A percentile compares a stretch with the other conserved stretches of the same genome.
Evolutionary conservation across 148 eudicot genomes (phyloP).

Genomic region (Arbutus unedo): DNA sequence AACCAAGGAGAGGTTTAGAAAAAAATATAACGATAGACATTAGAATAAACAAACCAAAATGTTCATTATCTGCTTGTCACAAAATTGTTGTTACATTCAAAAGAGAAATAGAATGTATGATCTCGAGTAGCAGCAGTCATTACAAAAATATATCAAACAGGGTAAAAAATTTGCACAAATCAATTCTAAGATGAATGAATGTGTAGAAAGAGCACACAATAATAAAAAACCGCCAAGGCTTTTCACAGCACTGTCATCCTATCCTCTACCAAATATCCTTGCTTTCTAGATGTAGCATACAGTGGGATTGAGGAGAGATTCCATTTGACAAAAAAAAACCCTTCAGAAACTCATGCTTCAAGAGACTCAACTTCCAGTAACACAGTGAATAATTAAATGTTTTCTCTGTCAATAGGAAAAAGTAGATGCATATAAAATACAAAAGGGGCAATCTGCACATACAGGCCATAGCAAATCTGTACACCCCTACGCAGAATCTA

Average conservation of each 20-base stretch:
- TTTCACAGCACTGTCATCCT: constrained; percentile 4
- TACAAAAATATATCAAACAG: not conserved
- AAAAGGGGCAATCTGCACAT: not conserved
- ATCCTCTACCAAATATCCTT: constrained; percentile 2
- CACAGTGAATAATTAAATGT: not conserved
- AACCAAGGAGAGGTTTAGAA: not conserved
- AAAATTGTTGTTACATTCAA: not conserved
- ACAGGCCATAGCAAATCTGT: not conserved
- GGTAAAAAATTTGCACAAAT: not conserved
- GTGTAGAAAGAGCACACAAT: not conserved
- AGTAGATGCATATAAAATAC: not conserved
- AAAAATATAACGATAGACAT: not conserved
- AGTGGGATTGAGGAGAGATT: not conserved
- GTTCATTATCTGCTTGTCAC: not conserved
- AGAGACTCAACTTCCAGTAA: not conserved
- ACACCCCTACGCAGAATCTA: not conserved
- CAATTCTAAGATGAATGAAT: not conserved
- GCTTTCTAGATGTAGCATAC: not conserved
- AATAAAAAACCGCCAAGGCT: not conserved
- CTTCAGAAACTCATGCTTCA: not conserved
- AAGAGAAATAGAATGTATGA: not conserved
- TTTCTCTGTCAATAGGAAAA: not conserved
- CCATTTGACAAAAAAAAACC: not conserved
- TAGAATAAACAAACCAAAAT: too few relatives aligned
- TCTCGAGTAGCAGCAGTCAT: not conserved